Conservation (phyloP, 768 basidiomycete species). For the Phlebiopsis gigantea region DNA sequence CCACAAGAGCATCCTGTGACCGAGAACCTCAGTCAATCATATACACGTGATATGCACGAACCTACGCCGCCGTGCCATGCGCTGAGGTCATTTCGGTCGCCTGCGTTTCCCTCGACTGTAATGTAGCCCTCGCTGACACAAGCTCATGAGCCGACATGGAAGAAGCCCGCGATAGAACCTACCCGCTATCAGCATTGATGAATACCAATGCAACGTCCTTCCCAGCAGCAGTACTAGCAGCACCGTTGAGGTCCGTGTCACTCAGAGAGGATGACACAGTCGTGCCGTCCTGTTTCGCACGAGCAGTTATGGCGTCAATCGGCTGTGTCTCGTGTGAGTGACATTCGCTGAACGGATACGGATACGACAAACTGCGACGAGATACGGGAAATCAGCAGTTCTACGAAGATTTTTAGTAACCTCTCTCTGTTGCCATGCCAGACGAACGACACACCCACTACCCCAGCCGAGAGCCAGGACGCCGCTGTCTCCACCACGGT, state of each 20-base stretch:
- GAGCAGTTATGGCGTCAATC: slow-evolving; percentile 36
- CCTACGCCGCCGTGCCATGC: slow-evolving; percentile 25
- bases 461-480: slow-evolving; percentile 60
- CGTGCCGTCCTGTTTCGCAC: slow-evolving; percentile 30
- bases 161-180: not conserved
- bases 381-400: slow-evolving; percentile 47
- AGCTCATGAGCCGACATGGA: not conserved
- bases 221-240: slow-evolving; percentile 38
- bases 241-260: slow-evolving; percentile 43
- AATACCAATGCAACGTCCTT: slow-evolving; percentile 53
- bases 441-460: slow-evolving; percentile 26
- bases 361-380: slow-evolving; percentile 29
- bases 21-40: not conserved
- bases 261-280: slow-evolving; percentile 41
- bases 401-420: no score
- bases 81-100: slow-evolving; percentile 26
- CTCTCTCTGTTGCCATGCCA: no score
- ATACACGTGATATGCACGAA: slow-evolving; percentile 1
- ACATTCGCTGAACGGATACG: no score
- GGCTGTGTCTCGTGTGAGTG: slow-evolving; percentile 18
- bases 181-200: slow-evolving; percentile 37
- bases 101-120: slow-evolving; percentile 29
- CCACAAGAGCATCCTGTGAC: slow-evolving; percentile 28
- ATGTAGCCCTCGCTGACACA: slow-evolving; percentile 24
- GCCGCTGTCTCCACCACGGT: slow-evolving; percentile 54